Evolutionary conservation across 768 basidiomycete species (phyloP), one percentile per base, ranked within the genome.

Genomic region (Russula compacta): DNA sequence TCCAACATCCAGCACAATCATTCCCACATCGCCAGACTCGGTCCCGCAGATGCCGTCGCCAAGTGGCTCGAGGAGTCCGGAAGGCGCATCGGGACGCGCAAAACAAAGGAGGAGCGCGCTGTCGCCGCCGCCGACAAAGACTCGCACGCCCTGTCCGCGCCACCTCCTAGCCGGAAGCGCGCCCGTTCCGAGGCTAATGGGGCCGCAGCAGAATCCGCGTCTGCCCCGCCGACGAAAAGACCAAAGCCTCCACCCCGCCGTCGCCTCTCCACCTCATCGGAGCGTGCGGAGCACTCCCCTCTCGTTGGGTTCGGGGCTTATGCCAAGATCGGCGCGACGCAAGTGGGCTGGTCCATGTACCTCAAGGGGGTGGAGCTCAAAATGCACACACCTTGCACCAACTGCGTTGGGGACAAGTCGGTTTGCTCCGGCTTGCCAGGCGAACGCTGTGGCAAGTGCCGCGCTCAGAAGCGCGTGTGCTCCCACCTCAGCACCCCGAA

Each of bases 401-500:
- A 15, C 46, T 62, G 61, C 24, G 33, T 39, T 3, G 24, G 19
- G 21, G 52, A 19, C 32, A 46, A 53, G 17, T n/a, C 61, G 6
- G 46, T 47, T 9, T 62, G 61, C 52, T 62, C 61, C 29, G 61
- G 61, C 32, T 17, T 62, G 39, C 52, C 52, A 1, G 56, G 61
- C 17, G 46, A 62, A 43, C 61, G 61, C 46, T 62, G 61, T 48
- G 61, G 61, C 51, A 51, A 46, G 15, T 62, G 61, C 35, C 61
- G 61, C 33, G 53, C 48, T 24, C 48, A 49, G 61, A 62, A 58
- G 47, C 51, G 29, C 32, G 38, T 19, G 19, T 62, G 61, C 17
- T 58, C 61, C 4, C 51, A 58, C 24, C 49, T n/a, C 29, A 48
- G 48, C 19, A 4, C 15, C 6, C 15, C 24, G 3, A 51, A 6